phyloP scores from a whole-genome alignment of 1,139 yeast species.

The Suhomyces panamericanus region DNA sequence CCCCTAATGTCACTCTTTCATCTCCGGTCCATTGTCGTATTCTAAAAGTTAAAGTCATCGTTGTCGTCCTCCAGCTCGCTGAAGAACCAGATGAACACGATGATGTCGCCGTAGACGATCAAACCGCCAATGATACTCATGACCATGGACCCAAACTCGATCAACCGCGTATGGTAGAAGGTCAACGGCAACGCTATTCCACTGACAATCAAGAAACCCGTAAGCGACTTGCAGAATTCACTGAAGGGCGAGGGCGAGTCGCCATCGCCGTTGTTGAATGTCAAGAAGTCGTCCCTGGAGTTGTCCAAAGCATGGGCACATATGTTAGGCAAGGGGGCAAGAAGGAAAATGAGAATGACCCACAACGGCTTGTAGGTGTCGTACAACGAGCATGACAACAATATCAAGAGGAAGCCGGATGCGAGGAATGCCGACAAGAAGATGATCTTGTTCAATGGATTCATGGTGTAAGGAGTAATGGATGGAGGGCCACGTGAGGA shows the following conservation, averaged over 20 bases:
- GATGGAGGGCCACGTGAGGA: neutral
- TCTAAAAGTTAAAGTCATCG: constrained; percentile 56
- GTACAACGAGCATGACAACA: constrained; percentile 71
- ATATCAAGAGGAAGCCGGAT: constrained; percentile 69
- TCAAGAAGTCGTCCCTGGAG: constrained; percentile 59
- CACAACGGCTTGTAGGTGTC: constrained; percentile 70
- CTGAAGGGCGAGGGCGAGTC: constrained; percentile 48
- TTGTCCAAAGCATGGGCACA: constrained; percentile 44
- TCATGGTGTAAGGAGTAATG: constrained; percentile 18
- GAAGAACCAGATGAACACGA: constrained; percentile 70
- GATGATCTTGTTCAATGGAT: constrained; percentile 70
- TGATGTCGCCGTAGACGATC: constrained; percentile 68
- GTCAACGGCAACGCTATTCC: constrained; percentile 69
- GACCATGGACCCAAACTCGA: constrained; percentile 56
- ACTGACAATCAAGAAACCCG: constrained; percentile 67
- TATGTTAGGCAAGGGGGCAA: constrained; percentile 72
- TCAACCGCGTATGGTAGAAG: constrained; percentile 59
- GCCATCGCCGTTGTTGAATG: constrained; percentile 53
- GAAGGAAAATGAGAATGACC: constrained; percentile 61
- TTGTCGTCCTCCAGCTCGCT: constrained; percentile 53
- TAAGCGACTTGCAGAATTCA: constrained; percentile 60
- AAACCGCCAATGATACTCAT: constrained; percentile 74
- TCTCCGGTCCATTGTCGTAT: too few relatives aligned
- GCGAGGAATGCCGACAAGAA: constrained; percentile 71
- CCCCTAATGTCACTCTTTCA: too few relatives aligned